Conservation (phyloP, 2,329 filamentous ascomycete genomes). For the Apiospora kogelbergensis region DNA sequence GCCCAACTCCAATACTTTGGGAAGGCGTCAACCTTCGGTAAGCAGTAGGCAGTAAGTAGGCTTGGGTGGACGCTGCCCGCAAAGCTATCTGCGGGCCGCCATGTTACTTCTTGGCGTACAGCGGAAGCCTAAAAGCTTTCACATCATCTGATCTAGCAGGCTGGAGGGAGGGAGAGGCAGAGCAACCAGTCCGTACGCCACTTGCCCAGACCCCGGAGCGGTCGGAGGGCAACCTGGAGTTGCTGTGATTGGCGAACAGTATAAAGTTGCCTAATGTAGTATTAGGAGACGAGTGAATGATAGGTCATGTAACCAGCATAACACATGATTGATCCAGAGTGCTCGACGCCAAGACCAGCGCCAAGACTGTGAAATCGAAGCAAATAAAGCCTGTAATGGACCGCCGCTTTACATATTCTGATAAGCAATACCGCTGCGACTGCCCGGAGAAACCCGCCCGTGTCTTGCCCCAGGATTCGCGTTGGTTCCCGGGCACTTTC, state of each 20-base stretch:
- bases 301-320: not conserved
- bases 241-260: not conserved
- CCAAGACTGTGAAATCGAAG: not conserved
- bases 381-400: not conserved
- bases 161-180: not conserved
- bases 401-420: not conserved
- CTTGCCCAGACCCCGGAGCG: not conserved
- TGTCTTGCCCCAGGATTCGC: not conserved
- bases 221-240: not conserved
- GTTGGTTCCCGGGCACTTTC: not conserved
- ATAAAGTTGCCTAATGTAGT: constrained; percentile 1
- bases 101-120: not conserved
- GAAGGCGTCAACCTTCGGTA: not conserved
- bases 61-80: not conserved
- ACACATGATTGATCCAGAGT: not conserved
- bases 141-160: not conserved
- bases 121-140: not conserved
- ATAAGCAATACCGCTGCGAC: not conserved
- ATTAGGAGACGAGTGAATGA: not conserved
- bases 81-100: not conserved
- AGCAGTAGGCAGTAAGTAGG: no score
- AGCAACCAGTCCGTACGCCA: not conserved
- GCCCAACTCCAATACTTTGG: not conserved
- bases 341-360: not conserved
- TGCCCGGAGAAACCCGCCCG: not conserved